phyloP scores from a whole-genome alignment of 2,329 filamentous ascomycete species.

The Sclerotiophoma versabilis region DNA sequence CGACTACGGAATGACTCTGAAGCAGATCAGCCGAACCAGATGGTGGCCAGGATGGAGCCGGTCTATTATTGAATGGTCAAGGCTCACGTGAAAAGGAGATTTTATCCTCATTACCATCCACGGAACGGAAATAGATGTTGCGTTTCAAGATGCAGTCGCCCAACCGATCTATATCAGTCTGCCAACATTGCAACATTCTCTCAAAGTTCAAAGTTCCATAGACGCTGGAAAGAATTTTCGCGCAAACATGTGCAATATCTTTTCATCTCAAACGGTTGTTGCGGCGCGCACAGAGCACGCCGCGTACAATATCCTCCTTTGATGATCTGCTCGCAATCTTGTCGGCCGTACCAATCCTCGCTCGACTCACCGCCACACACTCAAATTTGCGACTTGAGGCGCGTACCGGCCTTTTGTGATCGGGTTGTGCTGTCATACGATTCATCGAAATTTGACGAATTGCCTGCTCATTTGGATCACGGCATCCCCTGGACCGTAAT shows the following conservation, averaged over 20 bases:
- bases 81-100: conserved; percentile 42
- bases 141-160: conserved; percentile 32
- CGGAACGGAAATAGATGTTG: conserved; percentile 21
- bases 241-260: conserved; percentile 15
- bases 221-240: conserved; percentile 18
- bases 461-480: not conserved
- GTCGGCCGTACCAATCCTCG: conserved; percentile 26
- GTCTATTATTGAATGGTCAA: conserved; percentile 25
- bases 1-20: conserved; percentile 27
- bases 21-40: conserved; percentile 44
- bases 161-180: conserved; percentile 19
- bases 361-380: conserved; percentile 31
- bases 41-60: conserved; percentile 30
- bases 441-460: conserved; percentile 12
- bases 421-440: conserved; percentile 17
- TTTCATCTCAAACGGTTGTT: conserved; percentile 31
- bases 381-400: conserved; percentile 20
- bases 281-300: conserved; percentile 31
- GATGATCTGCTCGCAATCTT: conserved; percentile 33
- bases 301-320: conserved; percentile 22
- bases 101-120: conserved; percentile 18
- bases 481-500: conserved; percentile 17
- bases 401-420: conserved; percentile 13
- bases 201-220: conserved; percentile 9
- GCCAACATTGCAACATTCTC: not conserved